These are phyloP conservation scores for Bryoerythrophyllum caledonicum DNA, from an alignment of 225 moss, liverwort and hornwort genomes.

Conservation along the genomic window DNA sequence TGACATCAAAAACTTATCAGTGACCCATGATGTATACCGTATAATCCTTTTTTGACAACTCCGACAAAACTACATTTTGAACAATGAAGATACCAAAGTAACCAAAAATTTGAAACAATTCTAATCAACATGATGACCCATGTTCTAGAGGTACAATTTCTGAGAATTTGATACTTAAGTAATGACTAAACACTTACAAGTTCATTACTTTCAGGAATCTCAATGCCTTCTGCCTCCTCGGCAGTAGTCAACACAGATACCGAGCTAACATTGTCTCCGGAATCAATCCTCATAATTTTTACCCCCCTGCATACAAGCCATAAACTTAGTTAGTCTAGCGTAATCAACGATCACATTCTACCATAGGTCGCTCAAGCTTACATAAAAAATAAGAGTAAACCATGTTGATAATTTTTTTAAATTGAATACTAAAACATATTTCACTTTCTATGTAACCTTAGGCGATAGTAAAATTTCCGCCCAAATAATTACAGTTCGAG, in stretches of 20 bases:
- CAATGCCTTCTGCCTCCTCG: constrained; percentile 48
- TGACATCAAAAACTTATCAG: no score
- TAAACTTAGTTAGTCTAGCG: constrained; percentile 12
- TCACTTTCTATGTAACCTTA: no score
- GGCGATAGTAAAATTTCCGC: no score
- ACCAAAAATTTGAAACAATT: no score
- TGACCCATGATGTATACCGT: no score
- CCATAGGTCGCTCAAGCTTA: no score
- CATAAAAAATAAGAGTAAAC: no score
- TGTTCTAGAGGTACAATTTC: background rate
- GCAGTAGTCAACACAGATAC: constrained; percentile 69
- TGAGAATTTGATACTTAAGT: background rate
- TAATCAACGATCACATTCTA: no score
- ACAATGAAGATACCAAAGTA: constrained; percentile 14
- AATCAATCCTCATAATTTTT: constrained; percentile 85
- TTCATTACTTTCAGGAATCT: constrained; percentile 29
- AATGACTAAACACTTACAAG: constrained; percentile 32
- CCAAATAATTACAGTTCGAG: no score
- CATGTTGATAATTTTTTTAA: no score
- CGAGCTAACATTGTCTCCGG: constrained; percentile 80
- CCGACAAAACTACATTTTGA: constrained; percentile 11
- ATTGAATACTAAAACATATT: no score
- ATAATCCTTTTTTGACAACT: no score
- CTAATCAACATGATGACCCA: background rate
- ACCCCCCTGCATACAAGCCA: constrained; percentile 68